These are phyloP conservation scores for Clitopilus hobsonii DNA, from an alignment of 768 basidiomycete species.

Conservation along the genomic window DNA sequence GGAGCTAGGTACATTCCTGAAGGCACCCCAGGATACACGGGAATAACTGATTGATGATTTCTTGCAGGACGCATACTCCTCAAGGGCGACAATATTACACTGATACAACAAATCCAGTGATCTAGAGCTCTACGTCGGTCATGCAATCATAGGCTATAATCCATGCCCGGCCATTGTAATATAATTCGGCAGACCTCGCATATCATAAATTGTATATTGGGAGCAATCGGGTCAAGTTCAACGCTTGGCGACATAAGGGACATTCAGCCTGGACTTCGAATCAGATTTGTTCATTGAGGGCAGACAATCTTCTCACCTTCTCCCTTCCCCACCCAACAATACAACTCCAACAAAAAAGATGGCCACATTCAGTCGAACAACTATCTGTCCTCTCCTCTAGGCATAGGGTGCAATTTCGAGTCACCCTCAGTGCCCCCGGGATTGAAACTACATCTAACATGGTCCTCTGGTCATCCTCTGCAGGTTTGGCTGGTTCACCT, in stretches of 20 bases:
- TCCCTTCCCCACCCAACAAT: conserved; percentile 87
- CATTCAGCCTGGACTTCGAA: conserved; percentile 61
- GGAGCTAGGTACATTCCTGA: conserved; percentile 63
- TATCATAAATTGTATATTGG: conserved; percentile 78
- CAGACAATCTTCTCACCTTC: conserved; percentile 45
- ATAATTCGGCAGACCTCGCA: neutral
- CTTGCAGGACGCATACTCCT: conserved; percentile 83
- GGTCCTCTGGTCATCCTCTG: conserved; percentile 69
- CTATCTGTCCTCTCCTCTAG: conserved; percentile 81
- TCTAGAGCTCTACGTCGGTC: neutral
- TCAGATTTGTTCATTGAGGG: conserved; percentile 7
- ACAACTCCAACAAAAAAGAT: conserved; percentile 88
- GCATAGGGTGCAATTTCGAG: conserved; percentile 77
- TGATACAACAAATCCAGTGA: conserved; percentile 70
- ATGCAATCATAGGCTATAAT: too few species aligned
- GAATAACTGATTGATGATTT: conserved; percentile 1
- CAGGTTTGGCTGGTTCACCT: conserved; percentile 45
- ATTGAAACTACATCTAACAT: conserved; percentile 57
- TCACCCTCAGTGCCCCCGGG: conserved; percentile 44
- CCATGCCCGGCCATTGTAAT: too few species aligned
- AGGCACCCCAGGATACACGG: conserved; percentile 2
- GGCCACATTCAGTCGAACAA: conserved; percentile 84
- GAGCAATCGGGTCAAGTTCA: conserved; percentile 63
- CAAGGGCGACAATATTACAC: conserved; percentile 98
- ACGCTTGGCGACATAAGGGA: conserved; percentile 77